These are phyloP conservation scores for Yarrowia deformans DNA, from an alignment of 805 yeast genomes.

Conservation along the genomic window DNA sequence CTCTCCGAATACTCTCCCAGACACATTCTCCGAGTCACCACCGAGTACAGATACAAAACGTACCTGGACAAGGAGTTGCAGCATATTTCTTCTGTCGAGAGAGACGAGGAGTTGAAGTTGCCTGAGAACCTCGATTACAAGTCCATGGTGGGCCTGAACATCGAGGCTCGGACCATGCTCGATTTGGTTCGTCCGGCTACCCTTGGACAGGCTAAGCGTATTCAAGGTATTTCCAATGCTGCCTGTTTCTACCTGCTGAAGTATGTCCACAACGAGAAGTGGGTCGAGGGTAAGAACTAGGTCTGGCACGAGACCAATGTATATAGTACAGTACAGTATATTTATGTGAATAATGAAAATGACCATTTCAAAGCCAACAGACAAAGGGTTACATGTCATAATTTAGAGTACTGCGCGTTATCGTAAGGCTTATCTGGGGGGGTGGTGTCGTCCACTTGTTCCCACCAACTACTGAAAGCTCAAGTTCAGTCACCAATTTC, in stretches of 20 bases:
- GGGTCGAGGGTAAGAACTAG: neutral
- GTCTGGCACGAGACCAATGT: neutral
- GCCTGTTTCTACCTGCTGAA: conserved; percentile 79
- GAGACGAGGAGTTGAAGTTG: conserved; percentile 79
- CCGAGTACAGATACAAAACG: conserved; percentile 85
- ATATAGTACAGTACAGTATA: conserved; percentile 22
- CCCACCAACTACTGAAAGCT: no score
- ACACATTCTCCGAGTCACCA: conserved; percentile 69
- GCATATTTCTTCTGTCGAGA: conserved; percentile 75
- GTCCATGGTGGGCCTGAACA: conserved; percentile 67
- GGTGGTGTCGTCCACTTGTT: no score
- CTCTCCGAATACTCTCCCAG: conserved; percentile 51
- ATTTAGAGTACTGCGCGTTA: no score
- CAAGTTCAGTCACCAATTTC: no score
- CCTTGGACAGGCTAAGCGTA: conserved; percentile 92
- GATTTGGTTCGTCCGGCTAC: conserved; percentile 84
- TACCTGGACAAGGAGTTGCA: conserved; percentile 75
- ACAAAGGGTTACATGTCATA: no score
- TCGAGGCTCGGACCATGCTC: conserved; percentile 73
- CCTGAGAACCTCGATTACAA: conserved; percentile 73
- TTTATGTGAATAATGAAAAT: neutral
- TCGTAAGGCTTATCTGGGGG: no score
- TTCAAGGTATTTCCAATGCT: conserved; percentile 95
- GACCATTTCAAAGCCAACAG: no score
- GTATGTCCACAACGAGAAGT: conserved; percentile 44